phyloP scores from a whole-genome alignment of 78 protist species.

The Dictyostelium firmibasis region DNA sequence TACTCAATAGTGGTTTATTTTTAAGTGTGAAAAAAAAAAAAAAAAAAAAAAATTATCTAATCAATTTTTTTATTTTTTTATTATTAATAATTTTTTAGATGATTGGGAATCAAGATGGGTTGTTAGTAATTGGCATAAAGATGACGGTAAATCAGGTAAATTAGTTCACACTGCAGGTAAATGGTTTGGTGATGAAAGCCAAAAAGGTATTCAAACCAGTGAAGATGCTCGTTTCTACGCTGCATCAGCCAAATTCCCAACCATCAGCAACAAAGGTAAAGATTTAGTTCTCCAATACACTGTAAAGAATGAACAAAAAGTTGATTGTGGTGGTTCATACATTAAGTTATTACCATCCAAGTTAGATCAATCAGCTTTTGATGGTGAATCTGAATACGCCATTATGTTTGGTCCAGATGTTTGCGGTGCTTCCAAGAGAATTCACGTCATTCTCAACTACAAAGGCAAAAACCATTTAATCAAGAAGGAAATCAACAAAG shows the following conservation, averaged over 20 bases:
- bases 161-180: conserved; percentile 88
- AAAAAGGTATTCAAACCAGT: conserved; percentile 91
- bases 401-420: conserved; percentile 98
- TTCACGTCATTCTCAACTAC: conserved; percentile 95
- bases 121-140: conserved; percentile 63
- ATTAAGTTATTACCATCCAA: conserved; percentile 92
- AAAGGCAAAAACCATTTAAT: conserved; percentile 91
- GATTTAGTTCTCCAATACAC: conserved; percentile 90
- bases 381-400: conserved; percentile 92
- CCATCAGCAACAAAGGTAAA: conserved; percentile 90
- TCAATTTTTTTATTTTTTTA: not conserved
- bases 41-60: not conserved
- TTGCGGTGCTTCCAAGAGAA: conserved; percentile 89
- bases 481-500: conserved; percentile 85
- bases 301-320: conserved; percentile 95
- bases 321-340: conserved; percentile 98
- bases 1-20: not conserved
- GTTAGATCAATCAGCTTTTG: conserved; percentile 80
- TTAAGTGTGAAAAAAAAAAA: not conserved
- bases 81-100: not conserved
- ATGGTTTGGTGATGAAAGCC: conserved; percentile 82
- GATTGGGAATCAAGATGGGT: conserved; percentile 90
- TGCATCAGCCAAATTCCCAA: conserved; percentile 83
- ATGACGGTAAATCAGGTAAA: conserved; percentile 87
- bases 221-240: conserved; percentile 93